Percentiles rank a stretch among this genome's conserved stretches.
These are phyloP conservation scores for Fomitiporia mediterranea DNA, from an alignment of 1,284 basidiomycete genomes.

Conservation along the genomic window DNA sequence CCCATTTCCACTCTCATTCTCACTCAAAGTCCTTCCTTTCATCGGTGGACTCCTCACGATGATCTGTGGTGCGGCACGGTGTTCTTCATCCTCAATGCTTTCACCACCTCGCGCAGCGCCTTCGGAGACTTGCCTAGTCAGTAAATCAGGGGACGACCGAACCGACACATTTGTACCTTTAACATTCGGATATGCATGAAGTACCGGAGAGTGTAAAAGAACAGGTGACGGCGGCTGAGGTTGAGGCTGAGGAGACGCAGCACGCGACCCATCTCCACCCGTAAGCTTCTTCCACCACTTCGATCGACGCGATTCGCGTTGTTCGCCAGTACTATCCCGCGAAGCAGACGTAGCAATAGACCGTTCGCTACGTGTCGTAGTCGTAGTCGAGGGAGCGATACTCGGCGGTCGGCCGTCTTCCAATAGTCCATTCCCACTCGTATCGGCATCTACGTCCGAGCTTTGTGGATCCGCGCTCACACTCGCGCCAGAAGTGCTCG, in stretches of 20 bases:
- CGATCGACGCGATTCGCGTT: too few species aligned
- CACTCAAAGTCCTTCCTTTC: too few species aligned
- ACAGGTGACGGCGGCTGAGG: background rate
- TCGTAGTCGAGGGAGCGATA: background rate
- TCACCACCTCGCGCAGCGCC: too few species aligned
- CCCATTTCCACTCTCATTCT: background rate
- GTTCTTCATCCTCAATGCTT: background rate
- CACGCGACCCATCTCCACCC: background rate
- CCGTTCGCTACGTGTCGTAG: background rate
- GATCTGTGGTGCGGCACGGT: background rate
- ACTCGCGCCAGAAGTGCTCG: background rate
- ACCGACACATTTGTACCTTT: background rate
- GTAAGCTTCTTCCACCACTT: conserved; percentile 18
- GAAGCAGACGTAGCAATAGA: background rate
- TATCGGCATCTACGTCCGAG: background rate
- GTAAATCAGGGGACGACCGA: background rate
- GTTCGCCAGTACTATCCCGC: background rate
- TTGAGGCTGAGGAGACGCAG: background rate
- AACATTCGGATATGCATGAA: background rate
- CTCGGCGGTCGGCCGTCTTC: background rate
- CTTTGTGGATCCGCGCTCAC: background rate
- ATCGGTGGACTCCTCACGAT: conserved; percentile 9
- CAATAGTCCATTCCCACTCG: background rate
- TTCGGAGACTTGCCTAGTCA: too few species aligned
- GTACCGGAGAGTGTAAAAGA: background rate